These are phyloP conservation scores for Stephania japonica DNA, from an alignment of 164 flowering plant species.

Conservation along the genomic window DNA sequence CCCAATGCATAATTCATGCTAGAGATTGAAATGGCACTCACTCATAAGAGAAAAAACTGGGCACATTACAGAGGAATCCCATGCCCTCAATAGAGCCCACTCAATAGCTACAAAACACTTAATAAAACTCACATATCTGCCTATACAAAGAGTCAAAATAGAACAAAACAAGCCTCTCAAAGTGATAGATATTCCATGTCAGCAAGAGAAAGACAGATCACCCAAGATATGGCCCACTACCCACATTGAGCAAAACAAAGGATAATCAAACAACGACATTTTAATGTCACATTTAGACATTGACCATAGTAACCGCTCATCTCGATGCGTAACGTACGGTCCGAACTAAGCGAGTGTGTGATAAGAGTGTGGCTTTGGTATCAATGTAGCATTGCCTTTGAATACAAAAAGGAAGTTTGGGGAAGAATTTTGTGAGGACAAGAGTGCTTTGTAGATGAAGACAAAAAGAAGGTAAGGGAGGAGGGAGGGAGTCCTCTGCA, in stretches of 20 bases:
- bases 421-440: not conserved
- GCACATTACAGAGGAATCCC: not conserved
- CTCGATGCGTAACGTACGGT: not conserved
- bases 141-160: not conserved
- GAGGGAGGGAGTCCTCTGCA: not conserved
- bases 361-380: no score
- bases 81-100: not conserved
- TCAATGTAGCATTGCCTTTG: no score
- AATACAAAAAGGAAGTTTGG: not conserved
- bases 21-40: not conserved
- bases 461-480: not conserved
- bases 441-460: not conserved
- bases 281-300: no score
- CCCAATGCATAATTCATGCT: not conserved
- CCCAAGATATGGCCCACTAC: slow-evolving; percentile 1
- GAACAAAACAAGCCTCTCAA: no score
- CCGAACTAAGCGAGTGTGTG: not conserved
- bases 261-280: not conserved
- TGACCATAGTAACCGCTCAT: no score
- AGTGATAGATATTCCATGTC: not conserved
- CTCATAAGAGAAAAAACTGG: not conserved
- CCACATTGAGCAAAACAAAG: not conserved
- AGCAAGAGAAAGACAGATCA: not conserved
- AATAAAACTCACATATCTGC: not conserved
- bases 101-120: not conserved